Evolutionary conservation across 2,329 filamentous ascomycete genomes (phyloP), one percentile per base, ranked within the genome.

Genomic region (Dryadomyces quercivorus): DNA sequence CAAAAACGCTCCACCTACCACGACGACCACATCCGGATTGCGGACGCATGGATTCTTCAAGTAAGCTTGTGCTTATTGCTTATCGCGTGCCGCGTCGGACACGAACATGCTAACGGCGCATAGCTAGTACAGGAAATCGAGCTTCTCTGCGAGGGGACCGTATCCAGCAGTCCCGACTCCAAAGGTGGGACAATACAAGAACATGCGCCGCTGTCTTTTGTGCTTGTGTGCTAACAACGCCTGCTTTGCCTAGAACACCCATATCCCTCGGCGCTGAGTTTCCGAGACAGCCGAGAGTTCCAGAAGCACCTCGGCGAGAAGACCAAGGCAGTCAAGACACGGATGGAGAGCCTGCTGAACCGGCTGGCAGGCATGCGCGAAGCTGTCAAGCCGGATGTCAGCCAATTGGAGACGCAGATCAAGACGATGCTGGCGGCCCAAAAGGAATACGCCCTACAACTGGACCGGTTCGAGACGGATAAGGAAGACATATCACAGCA

Each of bases 41-140:
- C 96, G 62, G 91, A 98, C 74, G 80, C 83, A 59, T 98, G 93
- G 93, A 94, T 93, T 73, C 81, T 86, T 65, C 92, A 98, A 81
- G 89, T 95, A 63, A 54, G 58, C 49, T 71, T 43, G 26, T 45
- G 38, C 56, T 36, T 52, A 22, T 49, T 50, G 8, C 49, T 52
- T 43, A 38, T 58, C 21, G 42, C 22, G n/a, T n/a, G n/a, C n/a
- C n/a, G n/a, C 38, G 50, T 31, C 22, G 15, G 18, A 57, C 56
- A 64, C 60, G 36, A 9, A 12, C 2, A 9, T 26, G n/a, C n/a
- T 10, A n/a, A 22, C 10, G 9, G 7, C 18, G 12, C 1, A 38
- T 62, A 85, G 80, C 65, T 85, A 40, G 63, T 86, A 43, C 80
- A 86, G 67, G 82, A 86, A 67, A 70, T 86, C 45, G 78, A 80